Base-by-base conservation (phyloP, 768 basidiomycete species). In the Russula sp. region DNA sequence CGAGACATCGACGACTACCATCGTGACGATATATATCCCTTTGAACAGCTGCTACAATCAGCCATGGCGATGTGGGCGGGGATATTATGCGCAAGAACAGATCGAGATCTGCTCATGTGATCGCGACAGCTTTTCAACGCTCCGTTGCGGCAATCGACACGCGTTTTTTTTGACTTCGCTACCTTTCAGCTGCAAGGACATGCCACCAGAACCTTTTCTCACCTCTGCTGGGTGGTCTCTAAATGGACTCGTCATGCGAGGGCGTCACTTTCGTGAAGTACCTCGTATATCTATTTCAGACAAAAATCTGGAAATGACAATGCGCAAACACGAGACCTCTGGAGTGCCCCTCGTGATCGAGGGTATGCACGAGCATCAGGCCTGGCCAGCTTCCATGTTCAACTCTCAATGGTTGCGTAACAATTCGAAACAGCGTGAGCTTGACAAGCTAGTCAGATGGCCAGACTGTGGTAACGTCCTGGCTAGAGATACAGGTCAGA, bases 311-410 rank as follows among this genome's bases (percentile, higher is more conserved):
- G 45, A 61, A 7, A 46, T 20, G 20, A 57, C 11, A 14, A 61
- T 70, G 3, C 57, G 69, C 2, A 69, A 69, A 41, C 77, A 90
- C 35, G 65, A 71, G 35, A 55, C 73, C 9, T 77, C 81, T 16
- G 88, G 87, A 1, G 62, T 72, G 13, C 90, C 90, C 0, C 66
- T 90, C 53, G 80, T 93, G 32, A 78, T 93, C 16, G 74, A 82
- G 60, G 81, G 79, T 14, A 83, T 82, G 72, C 81, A 90, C 56
- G 71, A 79, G 53, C 77, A 79, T 48, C 65, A 73, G 0, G 62
- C 69, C 3, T 93, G 91, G 90, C 78, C 80, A 4, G 66, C 68
- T 18, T 66, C 78, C 0, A 65, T 82, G 46, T 88, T 91, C 68
- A 78, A 73, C 34, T 64, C 83, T 1, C 81, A 85, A 13, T 82